Evolutionary conservation across 2,329 filamentous ascomycete genomes (phyloP), one percentile per base, ranked within the genome.

Genomic region (Fusarium devonianum): DNA sequence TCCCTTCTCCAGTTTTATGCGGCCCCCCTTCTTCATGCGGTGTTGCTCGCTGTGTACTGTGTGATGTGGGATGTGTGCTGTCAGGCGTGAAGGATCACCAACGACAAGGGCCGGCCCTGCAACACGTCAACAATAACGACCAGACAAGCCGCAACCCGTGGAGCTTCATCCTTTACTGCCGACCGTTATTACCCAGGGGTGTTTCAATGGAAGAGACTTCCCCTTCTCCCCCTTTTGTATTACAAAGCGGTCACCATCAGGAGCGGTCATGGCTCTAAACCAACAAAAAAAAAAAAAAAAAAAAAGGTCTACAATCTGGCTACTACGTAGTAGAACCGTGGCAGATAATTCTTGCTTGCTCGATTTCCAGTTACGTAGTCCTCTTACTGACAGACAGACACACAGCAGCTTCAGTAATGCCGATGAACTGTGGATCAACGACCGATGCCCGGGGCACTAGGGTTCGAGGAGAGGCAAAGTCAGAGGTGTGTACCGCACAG

Each of bases 341-440:
- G n/a, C n/a, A n/a, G n/a, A n/a, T n/a, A n/a, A n/a, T n/a, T n/a
- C n/a, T n/a, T n/a, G n/a, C n/a, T n/a, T n/a, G n/a, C n/a, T n/a
- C n/a, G n/a, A n/a, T n/a, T n/a, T n/a, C n/a, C n/a, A n/a, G n/a
- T n/a, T n/a, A n/a, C n/a, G n/a, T n/a, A n/a, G n/a, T n/a, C 36
- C 38, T 29, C 49, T 22, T 52, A 30, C 32, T 46, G 48, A 42
- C 28, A 28, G 46, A 36, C 33, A 32, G 46, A 58, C 49, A 55
- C n/a, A n/a, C 30, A 29, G 50, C 41, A 50, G 32, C 52, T 56
- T 54, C 12, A 30, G 55, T 43, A 34, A 55, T 33, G 37, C 44
- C 22, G 53, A 54, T 59, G 50, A 56, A 59, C 59, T 58, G 55
- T 45, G 41, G 55, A 53, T 54, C 42, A 39, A 37, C 25, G 55